Conservation (phyloP, 495 filamentous ascomycete species). For the Copromyces sp. region DNA sequence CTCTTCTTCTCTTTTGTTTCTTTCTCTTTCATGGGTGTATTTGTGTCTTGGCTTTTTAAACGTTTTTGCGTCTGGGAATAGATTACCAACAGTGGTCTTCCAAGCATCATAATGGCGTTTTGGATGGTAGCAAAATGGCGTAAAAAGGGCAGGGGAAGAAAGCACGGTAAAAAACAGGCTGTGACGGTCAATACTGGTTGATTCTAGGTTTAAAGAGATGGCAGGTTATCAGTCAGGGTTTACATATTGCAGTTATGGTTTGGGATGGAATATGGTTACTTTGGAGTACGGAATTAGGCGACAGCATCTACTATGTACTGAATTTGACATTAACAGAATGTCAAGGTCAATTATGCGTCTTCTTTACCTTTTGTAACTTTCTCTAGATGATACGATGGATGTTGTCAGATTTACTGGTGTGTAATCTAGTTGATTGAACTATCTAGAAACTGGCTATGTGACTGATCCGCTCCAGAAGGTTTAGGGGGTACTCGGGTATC, state of each 20-base stretch:
- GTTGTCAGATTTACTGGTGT: too few relatives aligned
- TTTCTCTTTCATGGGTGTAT: neutral
- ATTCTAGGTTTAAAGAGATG: neutral
- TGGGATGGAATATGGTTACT: neutral
- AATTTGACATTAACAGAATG: neutral
- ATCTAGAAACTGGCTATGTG: too few relatives aligned
- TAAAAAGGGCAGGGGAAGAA: neutral
- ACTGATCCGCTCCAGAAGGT: too few relatives aligned
- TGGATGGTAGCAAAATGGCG: neutral
- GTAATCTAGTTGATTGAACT: too few relatives aligned
- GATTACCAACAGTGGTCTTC: neutral
- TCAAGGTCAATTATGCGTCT: neutral
- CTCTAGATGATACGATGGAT: too few relatives aligned
- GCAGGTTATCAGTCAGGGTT: neutral
- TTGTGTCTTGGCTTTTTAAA: neutral
- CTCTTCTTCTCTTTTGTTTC: neutral
- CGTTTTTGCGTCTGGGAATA: neutral
- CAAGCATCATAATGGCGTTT: neutral
- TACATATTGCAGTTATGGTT: neutral
- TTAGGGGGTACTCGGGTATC: too few relatives aligned
- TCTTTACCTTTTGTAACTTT: neutral
- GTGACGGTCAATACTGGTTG: neutral
- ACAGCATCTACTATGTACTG: neutral
- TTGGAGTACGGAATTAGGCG: neutral
- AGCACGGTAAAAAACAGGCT: neutral